Base-by-base conservation (phyloP, 73 alveolate species). In the Paramecium primaurelia region DNA sequence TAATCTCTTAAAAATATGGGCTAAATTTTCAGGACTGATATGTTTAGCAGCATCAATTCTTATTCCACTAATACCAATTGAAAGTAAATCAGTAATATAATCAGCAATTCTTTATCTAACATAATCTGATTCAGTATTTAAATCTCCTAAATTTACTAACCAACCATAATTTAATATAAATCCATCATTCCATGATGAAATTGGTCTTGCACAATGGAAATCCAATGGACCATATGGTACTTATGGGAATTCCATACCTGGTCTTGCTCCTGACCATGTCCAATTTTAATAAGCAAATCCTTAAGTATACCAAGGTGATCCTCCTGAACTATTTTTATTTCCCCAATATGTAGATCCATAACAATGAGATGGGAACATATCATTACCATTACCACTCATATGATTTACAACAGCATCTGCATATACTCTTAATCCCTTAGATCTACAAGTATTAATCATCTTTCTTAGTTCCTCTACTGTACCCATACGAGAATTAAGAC, bases 361-460 rank as follows among this genome's bases (percentile, higher is more conserved):
- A 60, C 97, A 92, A 92, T 96, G 99, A 26, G 68, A 77, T 22
- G 96, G 97, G 97, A 96, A 97, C 91, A 93, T 94, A 95, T 97
- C 99, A 93, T 96, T 95, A 73, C 99, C 99, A 44, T 96, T 96
- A 36, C 99, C 99, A 45, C 98, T 90, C 99, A 97, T 97, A 93
- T 97, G 99, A 92, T 98, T 97, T 58, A 98, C 96, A 47, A 95
- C 98, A 3, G 99, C 98, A 97, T 98, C 99, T 84, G 99, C 98
- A 92, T 97, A 97, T 36, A 97, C 98, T 92, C 99, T 93, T 4
- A 97, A 97, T 26, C 97, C 97, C 26, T 92, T 93, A 8, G 92
- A 25, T 92, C 99, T 75, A 92, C 99, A 97, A 64, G 96, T 96
- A 58, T 97, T 86, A 85, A 97, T 97, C 98, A 97, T 96, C 49